Base-by-base conservation (phyloP, 306 rosid species). In the Casuarina cunninghamiana region DNA sequence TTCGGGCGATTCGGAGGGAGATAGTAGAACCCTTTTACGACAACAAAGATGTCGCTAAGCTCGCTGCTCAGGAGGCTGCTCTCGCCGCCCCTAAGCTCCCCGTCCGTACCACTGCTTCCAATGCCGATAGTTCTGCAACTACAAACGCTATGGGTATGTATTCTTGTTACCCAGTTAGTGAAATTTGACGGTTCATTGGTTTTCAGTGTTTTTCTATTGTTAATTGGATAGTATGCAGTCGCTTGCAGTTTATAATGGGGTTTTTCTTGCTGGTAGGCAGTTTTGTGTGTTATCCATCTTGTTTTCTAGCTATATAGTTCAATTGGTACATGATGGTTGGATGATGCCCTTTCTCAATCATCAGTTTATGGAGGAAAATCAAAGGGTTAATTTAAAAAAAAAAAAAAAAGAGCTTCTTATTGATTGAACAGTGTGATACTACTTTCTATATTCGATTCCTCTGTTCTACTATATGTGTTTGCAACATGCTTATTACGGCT, bases 21-120 rank as follows among this genome's bases (percentile, higher is more conserved):
- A 88, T 96, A 39, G 90, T 93, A 1, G 94, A 91, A 75, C 97
- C 99, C 35, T 70, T 61, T 21, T 96, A 96, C 82, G 98, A 96
- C 1, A 86, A 85, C 83, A 96, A 96, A 85, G 99, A 93, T 49
- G 88, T 77, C 2, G 99, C 99, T 10, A 96, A 93, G 89, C 85
- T 91, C 3, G 97, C 99, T 6, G 97, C 89, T 15, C 94, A 83
- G 66, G 91, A 91, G 79, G 97, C 98, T 67, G 97, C 99, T 76
- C 96, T 95, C 76, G 93, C 91, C 8, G 98, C 98, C 46, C 98
- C 99, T 60, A 95, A 93, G 94, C 90, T 95, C 3, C 83, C 81
- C 2, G 96, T 87, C 39, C 79, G 83, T 1, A 65, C 72, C 4
- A 73, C 89, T 2, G 74, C 68, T 21, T 38, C 85, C 45, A 66